Base-by-base conservation (phyloP, 2,329 filamentous ascomycete genomes). In the Alternaria triticimaculans region DNA sequence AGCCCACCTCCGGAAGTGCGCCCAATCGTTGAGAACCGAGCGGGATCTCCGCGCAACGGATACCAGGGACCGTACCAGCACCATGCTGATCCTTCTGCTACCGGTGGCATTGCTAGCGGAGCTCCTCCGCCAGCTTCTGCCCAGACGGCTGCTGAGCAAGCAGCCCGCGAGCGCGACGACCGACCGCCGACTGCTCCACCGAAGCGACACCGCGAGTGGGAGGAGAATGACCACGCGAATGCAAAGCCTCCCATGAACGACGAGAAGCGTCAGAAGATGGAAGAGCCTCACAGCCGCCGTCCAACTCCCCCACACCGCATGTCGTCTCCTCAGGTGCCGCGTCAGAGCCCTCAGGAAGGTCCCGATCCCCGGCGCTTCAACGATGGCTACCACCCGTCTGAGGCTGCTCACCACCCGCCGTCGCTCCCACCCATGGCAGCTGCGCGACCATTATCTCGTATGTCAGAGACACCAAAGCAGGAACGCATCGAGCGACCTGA, bases 191-290 rank as follows among this genome's bases (percentile, higher is more conserved):
- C 93, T 41, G 91, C 85, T 15, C 76, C 78, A 3, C 89, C 91
- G 61, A 99, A 99, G 86, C 89, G 96, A 62, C 87, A 90, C 78
- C 90, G 94, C 53, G 96, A 98, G 75, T 97, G 96, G 94, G 96
- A 98, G 70, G 91, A 95, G 37, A 93, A 96, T 37, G 83, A 88
- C 21, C 82, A 76, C 5, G 63, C 89, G 5, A 85, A 86, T 48
- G 97, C 97, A 84, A 97, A 97, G 83, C 89, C 92, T 65, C 77
- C 78, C 12, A 90, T 92, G 10, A 97, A 90, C 43, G 95, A 98
- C 6, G 94, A 97, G 79, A 93, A 87, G 68, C 90, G 95, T 46
- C 92, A 92, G 62, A 92, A 93, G 58, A 85, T 97, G 69, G 94
- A 97, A 43, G 94, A 97, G 73, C 87, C 93, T 76, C 89, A 90